Conservation (phyloP, 306 rosid genomes). For the Ochetophila trinervis region DNA sequence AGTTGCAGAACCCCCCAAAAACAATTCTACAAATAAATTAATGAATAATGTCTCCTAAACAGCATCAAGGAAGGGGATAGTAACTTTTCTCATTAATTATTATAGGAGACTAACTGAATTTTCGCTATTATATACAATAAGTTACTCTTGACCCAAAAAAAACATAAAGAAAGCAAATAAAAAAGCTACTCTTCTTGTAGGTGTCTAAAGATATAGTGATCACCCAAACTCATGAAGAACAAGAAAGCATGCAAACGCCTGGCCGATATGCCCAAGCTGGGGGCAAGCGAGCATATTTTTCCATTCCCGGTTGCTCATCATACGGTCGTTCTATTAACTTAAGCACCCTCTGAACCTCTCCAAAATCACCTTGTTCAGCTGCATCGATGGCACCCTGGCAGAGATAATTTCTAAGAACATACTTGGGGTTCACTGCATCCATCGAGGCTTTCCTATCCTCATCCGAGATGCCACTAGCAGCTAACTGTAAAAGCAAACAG, state of each 20-base stretch:
- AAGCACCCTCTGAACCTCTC: slow-evolving; percentile 72
- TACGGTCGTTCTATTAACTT: slow-evolving; percentile 81
- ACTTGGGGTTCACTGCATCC: slow-evolving; percentile 87
- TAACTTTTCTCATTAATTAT: background rate
- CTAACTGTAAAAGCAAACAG: slow-evolving; percentile 53
- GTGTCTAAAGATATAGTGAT: slow-evolving; percentile 18
- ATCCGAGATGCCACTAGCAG: slow-evolving; percentile 66
- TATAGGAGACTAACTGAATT: background rate
- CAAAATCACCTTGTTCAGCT: slow-evolving; percentile 90
- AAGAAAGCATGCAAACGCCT: slow-evolving; percentile 98
- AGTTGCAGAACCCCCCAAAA: too few relatives aligned
- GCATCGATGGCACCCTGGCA: slow-evolving; percentile 97
- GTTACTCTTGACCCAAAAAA: background rate
- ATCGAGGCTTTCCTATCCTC: slow-evolving; percentile 78
- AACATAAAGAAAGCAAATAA: background rate
- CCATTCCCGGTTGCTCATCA: slow-evolving; percentile 99
- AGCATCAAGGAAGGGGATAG: background rate
- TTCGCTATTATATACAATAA: slow-evolving; percentile 32
- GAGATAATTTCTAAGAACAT: slow-evolving; percentile 82
- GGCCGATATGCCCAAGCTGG: slow-evolving; percentile 99
- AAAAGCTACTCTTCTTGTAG: slow-evolving; percentile 9
- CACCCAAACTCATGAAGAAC: slow-evolving; percentile 66
- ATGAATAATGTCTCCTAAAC: background rate
- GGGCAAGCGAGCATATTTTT: slow-evolving; percentile 93
- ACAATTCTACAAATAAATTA: background rate